Base-by-base conservation (phyloP, 2,329 filamentous ascomycete genomes). In the Phaeosphaeriaceae sp. region DNA sequence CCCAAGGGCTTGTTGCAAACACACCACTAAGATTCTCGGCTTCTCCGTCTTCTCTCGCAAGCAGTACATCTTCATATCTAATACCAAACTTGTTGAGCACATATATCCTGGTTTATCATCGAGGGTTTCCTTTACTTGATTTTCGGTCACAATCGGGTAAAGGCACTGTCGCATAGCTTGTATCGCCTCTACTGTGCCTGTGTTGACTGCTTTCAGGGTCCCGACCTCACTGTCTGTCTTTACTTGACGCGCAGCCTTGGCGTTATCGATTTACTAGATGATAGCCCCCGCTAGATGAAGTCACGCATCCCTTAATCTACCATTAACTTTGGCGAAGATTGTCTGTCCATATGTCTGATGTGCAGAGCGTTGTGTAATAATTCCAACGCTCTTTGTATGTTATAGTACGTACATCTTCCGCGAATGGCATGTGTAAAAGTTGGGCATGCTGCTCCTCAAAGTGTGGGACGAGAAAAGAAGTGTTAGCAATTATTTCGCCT, bases 321-420 rank as follows among this genome's bases (percentile, higher is more conserved):
- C 80, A 87, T 85, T n/a, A 87, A 55, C n/a, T 63, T 77, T 4
- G 71, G 63, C 0, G 64, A 65, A 67, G 46, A 1, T 32, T 60
- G 7, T 66, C 56, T 1, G 77, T 80, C 66, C 64, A 69, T 3
- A 68, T 66, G 7, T 56, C 53, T 3, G 63, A 59, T 18, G 76
- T 54, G 11, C 76, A 68, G 15, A 87, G 72, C 0, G 81, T 86
- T 0, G 68, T 67, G 64, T 86, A 87, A 1, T 83, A 84, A 63
- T 86, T 77, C 84, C 83, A 86, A 56, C 86, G 83, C 58, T 87
- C 84, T 66, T 87, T 83, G 78, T 84, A 87, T 0, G 77, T 74
- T 12, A 87, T 75, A 32, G 85, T 81, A 9, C 81, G 75, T 5
- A 87, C 73, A 13, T 77, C 72, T 2, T 76, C 66, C 2, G 77